Base-by-base conservation (phyloP, 148 eudicot species). In the Rhododendron simsii region DNA sequence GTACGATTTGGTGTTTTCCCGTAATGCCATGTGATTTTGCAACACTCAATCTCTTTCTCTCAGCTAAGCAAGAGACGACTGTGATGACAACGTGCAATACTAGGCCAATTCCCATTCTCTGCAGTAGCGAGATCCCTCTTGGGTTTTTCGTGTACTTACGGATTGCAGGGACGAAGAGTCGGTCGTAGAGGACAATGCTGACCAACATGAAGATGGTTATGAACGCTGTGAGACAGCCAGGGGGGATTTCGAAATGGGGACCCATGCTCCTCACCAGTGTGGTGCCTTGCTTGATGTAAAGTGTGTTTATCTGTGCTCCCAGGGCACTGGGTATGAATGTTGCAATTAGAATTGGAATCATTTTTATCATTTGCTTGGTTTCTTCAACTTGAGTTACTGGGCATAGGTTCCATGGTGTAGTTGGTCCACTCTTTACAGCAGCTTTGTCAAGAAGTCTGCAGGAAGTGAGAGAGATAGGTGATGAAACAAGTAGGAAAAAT, bases 321-420 rank as follows among this genome's bases (percentile, higher is more conserved):
- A 95, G 93, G 6, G 91, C 88, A 84, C 95, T 94, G 5, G 96
- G 96, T 13, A 94, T 81, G 2, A 95, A 87, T 3, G 94, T 94
- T 53, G 91, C 90, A 1, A 93, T 59, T 61, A 94, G 74, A 78
- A 95, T 90, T 8, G 98, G 98, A 18, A 95, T 86, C 95, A 95
- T 93, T 79, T 88, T 84, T 39, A 94, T 59, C 93, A 95, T 94
- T 28, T 93, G 95, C 67, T 95, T 95, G 2, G 98, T 92, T 86
- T 95, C 96, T 87, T 95, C 98, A 1, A 95, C 96, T 79, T 95
- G 94, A 15, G 98, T 94, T 3, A 93, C 92, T 7, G 96, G 61
- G 85, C 95, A 93, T 35, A 93, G 89, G 79, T 85, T 87, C 96
- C 96, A 95, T 57, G 93, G 93, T 77, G 83, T 84, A 0, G 88